Conservation (phyloP, 2,329 filamentous ascomycete genomes). For the Botrytis aclada region DNA sequence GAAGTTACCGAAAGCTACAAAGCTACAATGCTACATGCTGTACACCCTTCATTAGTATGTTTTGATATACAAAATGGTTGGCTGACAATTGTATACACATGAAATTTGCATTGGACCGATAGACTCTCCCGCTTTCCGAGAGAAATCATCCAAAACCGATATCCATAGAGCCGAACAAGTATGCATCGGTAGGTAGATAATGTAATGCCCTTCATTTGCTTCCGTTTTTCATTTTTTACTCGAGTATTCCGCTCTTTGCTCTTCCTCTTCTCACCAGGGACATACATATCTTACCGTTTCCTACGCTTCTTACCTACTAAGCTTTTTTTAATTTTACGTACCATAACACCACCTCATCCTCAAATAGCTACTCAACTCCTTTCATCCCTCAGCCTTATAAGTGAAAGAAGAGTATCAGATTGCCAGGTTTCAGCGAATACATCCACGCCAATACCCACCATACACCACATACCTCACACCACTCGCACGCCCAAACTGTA, state of each 20-base stretch:
- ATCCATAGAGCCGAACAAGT: not conserved
- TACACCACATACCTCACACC: not conserved
- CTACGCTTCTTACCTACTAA: not conserved
- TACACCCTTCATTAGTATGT: not conserved
- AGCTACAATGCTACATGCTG: not conserved
- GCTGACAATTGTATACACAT: not conserved
- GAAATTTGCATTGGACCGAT: not conserved
- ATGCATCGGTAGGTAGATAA: too few relatives aligned
- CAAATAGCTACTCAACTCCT: not conserved
- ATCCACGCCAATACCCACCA: not conserved
- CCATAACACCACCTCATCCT: not conserved
- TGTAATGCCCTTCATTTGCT: not conserved
- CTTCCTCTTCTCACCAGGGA: not conserved
- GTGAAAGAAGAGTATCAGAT: not conserved
- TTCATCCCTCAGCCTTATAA: not conserved
- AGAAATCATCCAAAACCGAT: not conserved
- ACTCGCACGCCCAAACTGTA: not conserved
- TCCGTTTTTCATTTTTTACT: not conserved
- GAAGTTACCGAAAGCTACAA: not conserved
- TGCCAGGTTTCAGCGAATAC: not conserved
- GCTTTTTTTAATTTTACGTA: not conserved
- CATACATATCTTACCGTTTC: not conserved
- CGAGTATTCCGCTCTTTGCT: not conserved
- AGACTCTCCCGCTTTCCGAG: not conserved
- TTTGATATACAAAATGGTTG: not conserved